These are phyloP conservation scores for Geosiphon pyriformis DNA, from an alignment of 192 early-diverging fungal genomes.

Conservation along the genomic window DNA sequence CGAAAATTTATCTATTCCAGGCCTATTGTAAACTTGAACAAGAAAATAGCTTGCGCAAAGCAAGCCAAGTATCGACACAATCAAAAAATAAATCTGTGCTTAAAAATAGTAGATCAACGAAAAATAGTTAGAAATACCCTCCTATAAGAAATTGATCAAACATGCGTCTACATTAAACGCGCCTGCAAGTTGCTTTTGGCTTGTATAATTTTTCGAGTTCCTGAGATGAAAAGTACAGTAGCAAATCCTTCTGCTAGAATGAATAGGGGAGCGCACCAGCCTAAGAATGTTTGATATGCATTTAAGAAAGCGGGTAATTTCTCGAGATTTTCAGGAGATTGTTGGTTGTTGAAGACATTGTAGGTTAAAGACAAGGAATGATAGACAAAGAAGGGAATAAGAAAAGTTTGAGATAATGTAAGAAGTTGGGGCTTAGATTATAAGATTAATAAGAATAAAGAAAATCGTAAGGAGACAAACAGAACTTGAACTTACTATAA, in stretches of 20 bases:
- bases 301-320: neutral
- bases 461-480: neutral
- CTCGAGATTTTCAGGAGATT: neutral
- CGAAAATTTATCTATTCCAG: constrained; percentile 1
- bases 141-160: no score
- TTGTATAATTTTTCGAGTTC: no score
- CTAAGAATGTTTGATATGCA: constrained; percentile 8
- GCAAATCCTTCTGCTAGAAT: constrained; percentile 9
- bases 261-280: constrained; percentile 8
- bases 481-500: constrained; percentile 4
- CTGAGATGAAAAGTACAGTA: neutral
- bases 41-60: neutral
- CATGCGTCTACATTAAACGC: no score
- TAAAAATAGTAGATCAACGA: neutral
- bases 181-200: no score
- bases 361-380: constrained; percentile 11
- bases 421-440: constrained; percentile 12
- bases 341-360: neutral
- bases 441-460: neutral
- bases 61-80: neutral
- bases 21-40: neutral
- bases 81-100: constrained; percentile 1
- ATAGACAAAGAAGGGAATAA: constrained; percentile 9
- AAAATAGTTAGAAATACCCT: no score
- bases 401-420: constrained; percentile 5